Evolutionary conservation across 78 protist genomes (phyloP), one percentile per base, ranked within the genome.

Genomic region (Planoprotostelium fungivorum): DNA sequence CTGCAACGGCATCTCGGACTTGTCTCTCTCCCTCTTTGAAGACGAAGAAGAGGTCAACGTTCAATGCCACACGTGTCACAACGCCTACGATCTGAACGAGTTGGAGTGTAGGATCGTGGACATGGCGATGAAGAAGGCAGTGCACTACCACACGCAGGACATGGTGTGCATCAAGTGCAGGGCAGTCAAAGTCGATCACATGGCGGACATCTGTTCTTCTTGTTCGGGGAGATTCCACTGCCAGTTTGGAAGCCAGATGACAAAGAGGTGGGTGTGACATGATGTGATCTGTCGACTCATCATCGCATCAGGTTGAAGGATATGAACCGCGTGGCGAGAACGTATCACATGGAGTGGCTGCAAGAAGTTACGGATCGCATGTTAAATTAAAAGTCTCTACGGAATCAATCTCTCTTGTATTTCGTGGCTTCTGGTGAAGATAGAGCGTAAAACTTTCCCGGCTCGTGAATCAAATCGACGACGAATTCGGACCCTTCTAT

Each of bases 61-160:
- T 1, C 1, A 29, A 5, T 86, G 88, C 1, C 23, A 28, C 35
- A 34, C 5, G 5, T 34, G 28, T 29, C 88, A 16, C 34, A 23
- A 36, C 25, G 34, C 1, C 38, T 29, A 37, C 34, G 88, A 37
- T 86, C 88, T 23, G 29, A 9, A 28, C 1, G 63, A 35, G 1
- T 1, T 51, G 73, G 73, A 51, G 16, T 51, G 73, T 51, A 5
- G 73, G 16, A 16, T 95, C 29, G 91, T 93, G 34, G 95, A 93
- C 38, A 93, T 84, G 38, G 89, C 90, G 10, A 90, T 90, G 88
- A 83, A 92, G 35, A 36, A 87, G 23, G 39, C 91, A 38, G 63
- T 91, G 29, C 37, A 94, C 34, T 95, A 89, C 34, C 94, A 92
- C 63, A 31, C 86, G 23, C 96, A 95, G 88, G 96, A 95, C 84